A percentile compares a stretch with the other conserved stretches of the same genome.
Evolutionary conservation across 306 rosid species (phyloP).

Genomic region (Gastrolobium bilobum): DNA sequence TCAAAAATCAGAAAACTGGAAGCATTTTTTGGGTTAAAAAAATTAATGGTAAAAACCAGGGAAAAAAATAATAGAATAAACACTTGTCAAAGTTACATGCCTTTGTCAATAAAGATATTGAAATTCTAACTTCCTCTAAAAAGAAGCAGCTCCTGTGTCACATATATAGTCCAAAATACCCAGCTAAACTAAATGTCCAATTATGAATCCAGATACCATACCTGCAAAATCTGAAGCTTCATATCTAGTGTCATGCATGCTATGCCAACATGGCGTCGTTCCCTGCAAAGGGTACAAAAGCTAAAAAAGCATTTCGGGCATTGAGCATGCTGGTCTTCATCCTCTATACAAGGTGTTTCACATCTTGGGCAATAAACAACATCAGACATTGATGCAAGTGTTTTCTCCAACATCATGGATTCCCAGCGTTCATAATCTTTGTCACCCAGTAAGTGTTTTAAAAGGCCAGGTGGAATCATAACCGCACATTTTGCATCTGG

Average conservation of each 20-base stretch:
- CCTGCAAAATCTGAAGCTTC: constrained; percentile 79
- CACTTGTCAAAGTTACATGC: background rate
- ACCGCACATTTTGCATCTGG: constrained; percentile 74
- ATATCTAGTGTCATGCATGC: constrained; percentile 79
- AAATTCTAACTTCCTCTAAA: constrained; percentile 32
- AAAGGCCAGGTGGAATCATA: constrained; percentile 78
- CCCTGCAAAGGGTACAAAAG: constrained; percentile 88
- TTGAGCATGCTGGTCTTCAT: constrained; percentile 87
- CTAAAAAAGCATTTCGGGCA: constrained; percentile 84
- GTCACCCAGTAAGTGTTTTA: constrained; percentile 73
- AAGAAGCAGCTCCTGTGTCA: background rate
- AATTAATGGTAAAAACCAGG: background rate
- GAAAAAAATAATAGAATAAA: background rate
- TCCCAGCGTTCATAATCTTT: constrained; percentile 90
- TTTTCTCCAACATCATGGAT: constrained; percentile 70
- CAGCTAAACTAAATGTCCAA: constrained; percentile 23
- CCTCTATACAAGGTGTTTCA: constrained; percentile 89
- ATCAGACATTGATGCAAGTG: constrained; percentile 89
- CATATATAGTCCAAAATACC: constrained; percentile 1
- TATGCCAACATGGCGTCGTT: constrained; percentile 87
- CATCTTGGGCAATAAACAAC: constrained; percentile 87
- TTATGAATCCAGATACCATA: constrained; percentile 45
- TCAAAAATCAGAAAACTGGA: constrained; percentile 23
- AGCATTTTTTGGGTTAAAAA: constrained; percentile 27
- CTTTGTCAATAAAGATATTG: constrained; percentile 23